Evolutionary conservation across 2,329 filamentous ascomycete species (phyloP).

Genomic region (Calonectria pteridis): DNA sequence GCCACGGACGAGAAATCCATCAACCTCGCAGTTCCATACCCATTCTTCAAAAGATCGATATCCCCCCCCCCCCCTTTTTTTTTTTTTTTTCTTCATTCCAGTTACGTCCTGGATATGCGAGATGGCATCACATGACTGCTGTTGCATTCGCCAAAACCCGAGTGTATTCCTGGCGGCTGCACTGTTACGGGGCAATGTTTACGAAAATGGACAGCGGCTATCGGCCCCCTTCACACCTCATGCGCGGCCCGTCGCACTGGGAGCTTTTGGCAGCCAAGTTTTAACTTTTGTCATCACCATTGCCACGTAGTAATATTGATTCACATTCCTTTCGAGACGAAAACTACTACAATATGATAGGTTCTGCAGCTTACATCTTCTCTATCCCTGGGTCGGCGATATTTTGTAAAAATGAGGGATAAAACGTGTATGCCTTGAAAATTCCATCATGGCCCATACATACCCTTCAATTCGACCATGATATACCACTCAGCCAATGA

Average conservation of each 20-base stretch:
- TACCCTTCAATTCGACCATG: not conserved
- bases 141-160: not conserved
- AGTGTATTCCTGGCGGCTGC: not conserved
- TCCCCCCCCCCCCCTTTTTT: too few species aligned
- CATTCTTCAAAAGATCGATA: not conserved
- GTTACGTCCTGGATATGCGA: not conserved
- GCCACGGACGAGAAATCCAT: not conserved
- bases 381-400: not conserved
- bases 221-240: not conserved
- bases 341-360: not conserved
- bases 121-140: not conserved
- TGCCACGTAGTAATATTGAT: not conserved
- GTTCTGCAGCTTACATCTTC: not conserved
- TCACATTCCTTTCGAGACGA: not conserved
- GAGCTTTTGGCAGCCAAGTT: not conserved
- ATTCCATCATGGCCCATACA: not conserved
- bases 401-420: not conserved
- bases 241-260: slow-evolving; percentile 2
- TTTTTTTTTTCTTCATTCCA: not conserved
- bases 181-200: not conserved
- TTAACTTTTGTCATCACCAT: not conserved
- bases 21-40: not conserved
- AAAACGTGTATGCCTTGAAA: not conserved
- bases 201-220: not conserved
- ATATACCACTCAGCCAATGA: not conserved